These are phyloP conservation scores for Aegilops longissima DNA, from an alignment of 176 grass and related monocot species.

Conservation along the genomic window DNA sequence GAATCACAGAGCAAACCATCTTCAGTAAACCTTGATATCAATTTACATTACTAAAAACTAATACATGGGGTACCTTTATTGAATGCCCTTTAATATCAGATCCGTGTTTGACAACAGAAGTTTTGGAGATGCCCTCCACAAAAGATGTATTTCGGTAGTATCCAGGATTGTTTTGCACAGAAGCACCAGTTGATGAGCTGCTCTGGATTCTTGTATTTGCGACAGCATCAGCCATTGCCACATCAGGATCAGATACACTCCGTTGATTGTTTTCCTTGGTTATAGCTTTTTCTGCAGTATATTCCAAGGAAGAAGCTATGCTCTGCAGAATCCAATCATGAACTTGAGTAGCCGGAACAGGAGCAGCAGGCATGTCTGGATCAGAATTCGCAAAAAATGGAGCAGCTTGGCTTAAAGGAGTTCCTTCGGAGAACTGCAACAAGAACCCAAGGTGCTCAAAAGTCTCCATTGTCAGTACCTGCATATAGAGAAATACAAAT, in stretches of 20 bases:
- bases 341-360: constrained; percentile 72
- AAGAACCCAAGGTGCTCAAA: constrained; percentile 96
- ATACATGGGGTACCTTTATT: constrained; percentile 61
- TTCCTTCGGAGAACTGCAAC: constrained; percentile 74
- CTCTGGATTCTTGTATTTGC: constrained; percentile 54
- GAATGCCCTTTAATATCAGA: constrained; percentile 93
- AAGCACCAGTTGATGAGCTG: constrained; percentile 34
- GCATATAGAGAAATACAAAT: constrained; percentile 31
- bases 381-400: constrained; percentile 98
- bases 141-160: constrained; percentile 71
- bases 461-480: constrained; percentile 85
- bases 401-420: constrained; percentile 72
- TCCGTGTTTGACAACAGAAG: constrained; percentile 86
- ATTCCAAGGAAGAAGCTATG: constrained; percentile 74
- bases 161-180: constrained; percentile 54
- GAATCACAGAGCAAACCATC: not conserved
- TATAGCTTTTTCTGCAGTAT: constrained; percentile 57
- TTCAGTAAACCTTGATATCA: not conserved
- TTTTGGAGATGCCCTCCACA: constrained; percentile 94
- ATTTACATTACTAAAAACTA: not conserved
- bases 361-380: constrained; percentile 92
- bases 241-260: constrained; percentile 62
- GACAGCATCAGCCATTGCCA: constrained; percentile 80
- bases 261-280: constrained; percentile 58
- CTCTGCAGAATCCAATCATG: constrained; percentile 87